phyloP scores from a whole-genome alignment of 345 rosid species.

The Mercurialis annua region DNA sequence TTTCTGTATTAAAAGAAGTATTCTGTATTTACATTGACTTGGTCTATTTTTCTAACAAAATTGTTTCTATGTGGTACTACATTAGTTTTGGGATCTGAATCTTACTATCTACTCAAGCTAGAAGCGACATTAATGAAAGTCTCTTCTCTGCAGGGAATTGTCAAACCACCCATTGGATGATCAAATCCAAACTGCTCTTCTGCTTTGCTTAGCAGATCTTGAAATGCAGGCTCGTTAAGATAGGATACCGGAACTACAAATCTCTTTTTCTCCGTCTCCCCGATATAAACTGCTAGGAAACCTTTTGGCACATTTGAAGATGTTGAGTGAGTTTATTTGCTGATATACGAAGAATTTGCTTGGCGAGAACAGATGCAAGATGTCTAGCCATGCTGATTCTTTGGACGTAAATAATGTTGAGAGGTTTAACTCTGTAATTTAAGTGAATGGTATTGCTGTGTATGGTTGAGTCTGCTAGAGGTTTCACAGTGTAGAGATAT shows the following conservation, averaged over 20 bases:
- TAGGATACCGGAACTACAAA: slow-evolving; percentile 16
- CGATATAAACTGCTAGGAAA: slow-evolving; percentile 9
- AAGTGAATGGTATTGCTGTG: background rate
- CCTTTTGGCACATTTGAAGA: slow-evolving; percentile 5
- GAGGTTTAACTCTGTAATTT: background rate
- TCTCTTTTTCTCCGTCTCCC: slow-evolving; percentile 13
- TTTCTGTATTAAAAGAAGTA: background rate
- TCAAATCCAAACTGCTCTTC: slow-evolving; percentile 19
- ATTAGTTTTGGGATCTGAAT: background rate
- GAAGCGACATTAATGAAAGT: slow-evolving; percentile 20
- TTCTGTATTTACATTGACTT: background rate
- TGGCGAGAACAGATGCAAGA: background rate
- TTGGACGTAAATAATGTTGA: background rate
- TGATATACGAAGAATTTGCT: background rate
- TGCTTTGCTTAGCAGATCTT: slow-evolving; percentile 2
- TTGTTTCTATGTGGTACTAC: background rate
- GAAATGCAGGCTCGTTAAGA: slow-evolving; percentile 12
- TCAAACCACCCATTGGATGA: slow-evolving; percentile 18
- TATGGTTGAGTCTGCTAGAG: background rate
- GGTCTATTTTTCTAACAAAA: background rate
- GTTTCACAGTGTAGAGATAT: background rate
- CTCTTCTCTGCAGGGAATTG: slow-evolving; percentile 19
- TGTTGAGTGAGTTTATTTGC: background rate
- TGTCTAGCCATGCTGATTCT: background rate
- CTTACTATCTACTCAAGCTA: slow-evolving; percentile 13